Evolutionary conservation across 768 basidiomycete genomes (phyloP).

Genomic region (Phylloporus sp.): DNA sequence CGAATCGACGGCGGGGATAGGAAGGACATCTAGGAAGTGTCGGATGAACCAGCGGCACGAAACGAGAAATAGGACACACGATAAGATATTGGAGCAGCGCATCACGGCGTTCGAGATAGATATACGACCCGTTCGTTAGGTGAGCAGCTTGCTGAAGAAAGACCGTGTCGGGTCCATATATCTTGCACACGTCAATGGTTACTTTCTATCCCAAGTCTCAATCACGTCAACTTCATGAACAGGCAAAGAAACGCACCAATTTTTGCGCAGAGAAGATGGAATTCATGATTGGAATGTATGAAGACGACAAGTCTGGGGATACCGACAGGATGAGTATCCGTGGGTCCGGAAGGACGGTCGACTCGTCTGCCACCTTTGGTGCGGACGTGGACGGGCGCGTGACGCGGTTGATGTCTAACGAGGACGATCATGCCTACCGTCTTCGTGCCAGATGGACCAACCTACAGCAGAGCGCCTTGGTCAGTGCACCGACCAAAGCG

Average conservation of each 20-base stretch:
- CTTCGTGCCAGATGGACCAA: background rate
- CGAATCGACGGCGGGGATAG: slow-evolving; percentile 67
- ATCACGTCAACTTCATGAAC: slow-evolving; percentile 22
- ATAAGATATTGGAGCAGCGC: slow-evolving; percentile 91
- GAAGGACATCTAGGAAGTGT: slow-evolving; percentile 71
- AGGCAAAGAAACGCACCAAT: slow-evolving; percentile 48
- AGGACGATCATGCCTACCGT: slow-evolving; percentile 25
- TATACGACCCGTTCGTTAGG: slow-evolving; percentile 91
- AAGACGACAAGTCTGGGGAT: slow-evolving; percentile 81
- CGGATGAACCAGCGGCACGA: slow-evolving; percentile 3
- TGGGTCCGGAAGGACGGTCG: slow-evolving; percentile 40
- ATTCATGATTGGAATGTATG: slow-evolving; percentile 99
- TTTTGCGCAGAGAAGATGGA: slow-evolving; percentile 99
- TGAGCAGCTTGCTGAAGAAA: slow-evolving; percentile 98
- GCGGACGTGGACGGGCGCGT: slow-evolving; percentile 32
- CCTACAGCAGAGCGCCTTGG: slow-evolving; percentile 89
- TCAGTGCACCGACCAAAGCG: slow-evolving; percentile 82
- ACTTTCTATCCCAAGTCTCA: slow-evolving; percentile 61
- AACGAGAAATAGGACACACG: slow-evolving; percentile 35
- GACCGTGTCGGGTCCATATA: slow-evolving; percentile 84
- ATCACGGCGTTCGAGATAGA: slow-evolving; percentile 72
- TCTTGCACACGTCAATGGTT: slow-evolving; percentile 92
- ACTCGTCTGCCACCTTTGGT: slow-evolving; percentile 28
- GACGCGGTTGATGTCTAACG: slow-evolving; percentile 62
- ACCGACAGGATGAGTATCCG: slow-evolving; percentile 81